These are phyloP conservation scores for Colletotrichum godetiae DNA, from an alignment of 2,329 filamentous ascomycete species.

Conservation along the genomic window DNA sequence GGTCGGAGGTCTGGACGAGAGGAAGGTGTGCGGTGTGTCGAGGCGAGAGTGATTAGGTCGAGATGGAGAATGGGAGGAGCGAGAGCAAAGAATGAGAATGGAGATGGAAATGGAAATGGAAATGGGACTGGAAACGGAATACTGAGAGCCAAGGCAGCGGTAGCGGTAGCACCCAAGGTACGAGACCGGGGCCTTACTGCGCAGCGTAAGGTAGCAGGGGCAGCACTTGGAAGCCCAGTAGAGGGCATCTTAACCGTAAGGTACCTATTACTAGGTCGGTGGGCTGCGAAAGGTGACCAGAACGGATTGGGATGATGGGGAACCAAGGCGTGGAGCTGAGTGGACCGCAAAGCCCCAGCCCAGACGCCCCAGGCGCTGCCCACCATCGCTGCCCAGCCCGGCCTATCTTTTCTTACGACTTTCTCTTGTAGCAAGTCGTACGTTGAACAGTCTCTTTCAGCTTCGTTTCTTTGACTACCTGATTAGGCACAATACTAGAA, in stretches of 20 bases:
- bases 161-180: too few relatives aligned
- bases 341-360: constrained; percentile 13
- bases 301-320: constrained; percentile 11
- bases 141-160: neutral
- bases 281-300: neutral
- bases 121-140: neutral
- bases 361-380: neutral
- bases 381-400: neutral
- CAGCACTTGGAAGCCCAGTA: too few relatives aligned
- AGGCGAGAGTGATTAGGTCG: neutral
- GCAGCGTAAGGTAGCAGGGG: too few relatives aligned
- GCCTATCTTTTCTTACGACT: neutral
- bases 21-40: neutral
- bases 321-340: neutral
- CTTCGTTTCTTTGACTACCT: neutral
- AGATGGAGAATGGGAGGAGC: constrained; percentile 8
- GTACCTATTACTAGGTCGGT: too few relatives aligned
- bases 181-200: too few relatives aligned
- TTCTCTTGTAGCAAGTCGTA: neutral
- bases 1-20: neutral
- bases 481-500: neutral
- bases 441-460: neutral
- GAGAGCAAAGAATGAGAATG: constrained; percentile 6
- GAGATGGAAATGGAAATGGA: neutral
- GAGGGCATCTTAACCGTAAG: too few relatives aligned